These are phyloP conservation scores for Dipsacomyces acuminosporus DNA, from an alignment of 371 early-diverging fungal genomes.

Conservation along the genomic window DNA sequence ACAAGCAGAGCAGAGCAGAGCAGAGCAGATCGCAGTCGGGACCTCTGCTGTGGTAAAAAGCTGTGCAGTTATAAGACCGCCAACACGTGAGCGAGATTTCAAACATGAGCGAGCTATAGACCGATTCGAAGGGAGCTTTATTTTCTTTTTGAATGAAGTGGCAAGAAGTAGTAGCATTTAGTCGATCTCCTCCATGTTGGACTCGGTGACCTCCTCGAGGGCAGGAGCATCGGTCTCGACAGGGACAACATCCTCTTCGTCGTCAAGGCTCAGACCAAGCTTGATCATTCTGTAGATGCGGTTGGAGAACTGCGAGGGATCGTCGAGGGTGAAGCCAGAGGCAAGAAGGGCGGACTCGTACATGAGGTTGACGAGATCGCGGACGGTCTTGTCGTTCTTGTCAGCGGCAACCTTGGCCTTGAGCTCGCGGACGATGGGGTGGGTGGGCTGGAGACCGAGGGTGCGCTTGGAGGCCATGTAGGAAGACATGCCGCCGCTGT, in stretches of 20 bases:
- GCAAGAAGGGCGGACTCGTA: constrained; percentile 92
- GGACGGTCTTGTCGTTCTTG: constrained; percentile 95
- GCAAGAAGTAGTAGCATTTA: too few relatives aligned
- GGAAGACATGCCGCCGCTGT: constrained; percentile 87
- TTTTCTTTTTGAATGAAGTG: too few relatives aligned
- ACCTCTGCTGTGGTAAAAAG: too few relatives aligned
- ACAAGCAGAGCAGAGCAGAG: too few relatives aligned
- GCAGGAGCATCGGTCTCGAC: constrained; percentile 70
- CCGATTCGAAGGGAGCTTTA: too few relatives aligned
- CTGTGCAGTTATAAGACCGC: too few relatives aligned
- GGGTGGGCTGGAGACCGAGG: constrained; percentile 93
- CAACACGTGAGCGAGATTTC: too few relatives aligned
- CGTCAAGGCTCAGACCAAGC: constrained; percentile 93
- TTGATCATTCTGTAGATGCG: constrained; percentile 99
- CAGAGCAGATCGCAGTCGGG: too few relatives aligned
- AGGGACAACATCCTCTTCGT: constrained; percentile 60
- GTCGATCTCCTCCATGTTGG: constrained; percentile 97
- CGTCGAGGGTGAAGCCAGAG: constrained; percentile 96
- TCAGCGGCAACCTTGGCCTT: constrained; percentile 84
- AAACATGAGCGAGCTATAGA: too few relatives aligned
- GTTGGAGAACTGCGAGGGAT: constrained; percentile 84
- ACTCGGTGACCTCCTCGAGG: constrained; percentile 74
- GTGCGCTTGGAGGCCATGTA: constrained; percentile 99
- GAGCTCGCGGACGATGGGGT: constrained; percentile 90
- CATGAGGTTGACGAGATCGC: constrained; percentile 90